Percentiles rank a stretch among this genome's conserved stretches.
phyloP scores from a whole-genome alignment of 371 early-diverging fungal species.

The Syncephalastrum sp. region DNA sequence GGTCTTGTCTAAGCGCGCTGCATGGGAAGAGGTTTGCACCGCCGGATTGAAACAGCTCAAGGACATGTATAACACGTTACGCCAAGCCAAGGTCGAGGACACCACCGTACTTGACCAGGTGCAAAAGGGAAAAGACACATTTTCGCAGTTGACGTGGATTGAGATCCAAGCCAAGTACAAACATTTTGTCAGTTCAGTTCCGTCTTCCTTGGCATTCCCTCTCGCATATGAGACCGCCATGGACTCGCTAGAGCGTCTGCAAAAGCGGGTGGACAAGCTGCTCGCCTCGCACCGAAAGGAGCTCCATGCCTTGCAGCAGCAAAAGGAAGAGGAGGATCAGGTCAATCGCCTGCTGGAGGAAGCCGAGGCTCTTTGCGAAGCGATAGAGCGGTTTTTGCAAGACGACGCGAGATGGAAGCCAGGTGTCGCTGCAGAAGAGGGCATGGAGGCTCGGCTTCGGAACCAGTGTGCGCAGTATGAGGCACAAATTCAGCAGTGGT shows the following conservation, averaged over 20 bases:
- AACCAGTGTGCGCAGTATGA: conserved; percentile 8
- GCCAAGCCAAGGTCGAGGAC: no score
- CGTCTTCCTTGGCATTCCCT: conserved; percentile 6
- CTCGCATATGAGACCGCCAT: conserved; percentile 34
- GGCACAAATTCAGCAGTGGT: not conserved
- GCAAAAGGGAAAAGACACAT: no score
- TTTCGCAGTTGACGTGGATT: no score
- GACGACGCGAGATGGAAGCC: conserved; percentile 42
- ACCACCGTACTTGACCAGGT: no score
- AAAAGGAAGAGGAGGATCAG: conserved; percentile 23
- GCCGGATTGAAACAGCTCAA: no score
- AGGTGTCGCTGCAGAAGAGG: conserved; percentile 9
- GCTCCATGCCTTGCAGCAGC: conserved; percentile 24
- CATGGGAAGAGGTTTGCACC: no score
- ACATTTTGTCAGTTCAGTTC: no score
- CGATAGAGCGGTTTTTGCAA: conserved; percentile 32
- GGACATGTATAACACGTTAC: no score
- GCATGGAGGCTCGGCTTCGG: conserved; percentile 3
- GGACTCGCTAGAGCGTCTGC: conserved; percentile 27
- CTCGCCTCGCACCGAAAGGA: conserved; percentile 24
- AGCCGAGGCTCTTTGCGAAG: conserved; percentile 14
- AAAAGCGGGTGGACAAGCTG: conserved; percentile 21
- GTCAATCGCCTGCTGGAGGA: conserved; percentile 23
- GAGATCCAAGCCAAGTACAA: no score
- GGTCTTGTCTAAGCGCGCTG: no score